Percentiles rank a stretch among this genome's conserved stretches.
phyloP scores from a whole-genome alignment of 208 protist genomes.

The Porcisia hertigi region DNA sequence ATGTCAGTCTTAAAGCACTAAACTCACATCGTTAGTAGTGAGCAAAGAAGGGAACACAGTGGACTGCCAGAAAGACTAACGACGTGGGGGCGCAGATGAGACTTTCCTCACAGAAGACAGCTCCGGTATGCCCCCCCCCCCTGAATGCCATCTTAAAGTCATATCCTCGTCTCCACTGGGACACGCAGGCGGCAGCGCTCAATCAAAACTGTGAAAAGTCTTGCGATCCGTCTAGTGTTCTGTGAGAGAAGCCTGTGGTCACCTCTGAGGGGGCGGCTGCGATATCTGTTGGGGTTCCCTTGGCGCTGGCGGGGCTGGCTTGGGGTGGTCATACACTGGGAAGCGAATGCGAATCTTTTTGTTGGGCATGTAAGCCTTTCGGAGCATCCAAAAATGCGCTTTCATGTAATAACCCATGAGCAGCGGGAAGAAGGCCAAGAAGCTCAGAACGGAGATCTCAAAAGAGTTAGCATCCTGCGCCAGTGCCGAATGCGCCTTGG shows the following conservation, averaged over 20 bases:
- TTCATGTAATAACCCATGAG: constrained; percentile 88
- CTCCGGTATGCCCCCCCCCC: neutral
- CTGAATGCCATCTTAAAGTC: neutral
- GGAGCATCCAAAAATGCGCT: constrained; percentile 76
- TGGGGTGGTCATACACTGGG: constrained; percentile 55
- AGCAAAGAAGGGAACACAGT: neutral
- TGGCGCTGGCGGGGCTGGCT: constrained; percentile 50
- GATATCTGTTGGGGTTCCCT: constrained; percentile 60
- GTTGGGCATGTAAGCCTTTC: constrained; percentile 78
- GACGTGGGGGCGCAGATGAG: neutral
- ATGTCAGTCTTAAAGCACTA: neutral
- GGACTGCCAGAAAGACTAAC: neutral
- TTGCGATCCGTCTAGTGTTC: neutral
- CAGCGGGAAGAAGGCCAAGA: constrained; percentile 76
- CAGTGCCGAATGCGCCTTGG: constrained; percentile 63
- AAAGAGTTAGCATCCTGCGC: constrained; percentile 89
- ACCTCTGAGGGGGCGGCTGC: constrained; percentile 46
- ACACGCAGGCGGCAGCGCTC: neutral
- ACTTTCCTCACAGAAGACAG: neutral
- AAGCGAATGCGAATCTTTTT: constrained; percentile 81
- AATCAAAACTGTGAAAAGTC: neutral
- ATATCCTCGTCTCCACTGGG: neutral
- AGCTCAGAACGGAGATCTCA: constrained; percentile 81
- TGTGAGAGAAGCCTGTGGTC: neutral
- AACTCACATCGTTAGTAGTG: neutral